These are phyloP conservation scores for Isoetes taiwanensis DNA, from an alignment of 75 land plant genomes.

Conservation along the genomic window DNA sequence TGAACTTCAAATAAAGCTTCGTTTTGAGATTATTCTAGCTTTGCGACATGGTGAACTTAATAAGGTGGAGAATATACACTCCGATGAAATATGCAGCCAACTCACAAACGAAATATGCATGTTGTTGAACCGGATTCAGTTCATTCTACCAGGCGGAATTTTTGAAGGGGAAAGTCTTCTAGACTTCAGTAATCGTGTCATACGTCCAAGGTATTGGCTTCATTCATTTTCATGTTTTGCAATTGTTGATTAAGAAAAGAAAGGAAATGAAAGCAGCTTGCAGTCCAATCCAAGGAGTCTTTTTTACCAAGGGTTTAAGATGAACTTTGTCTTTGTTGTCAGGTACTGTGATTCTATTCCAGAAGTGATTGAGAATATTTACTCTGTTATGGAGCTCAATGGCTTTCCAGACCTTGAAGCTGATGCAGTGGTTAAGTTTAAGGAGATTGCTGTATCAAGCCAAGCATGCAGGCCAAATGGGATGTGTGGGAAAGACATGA, in stretches of 20 bases:
- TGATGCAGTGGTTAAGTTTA: not conserved
- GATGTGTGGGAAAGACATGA: no score
- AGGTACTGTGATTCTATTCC: constrained; percentile 36
- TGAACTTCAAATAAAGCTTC: constrained; percentile 66
- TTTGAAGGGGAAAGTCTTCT: constrained; percentile 46
- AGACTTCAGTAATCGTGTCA: constrained; percentile 45
- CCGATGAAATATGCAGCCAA: constrained; percentile 9
- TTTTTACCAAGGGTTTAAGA: not conserved
- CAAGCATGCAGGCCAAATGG: no score
- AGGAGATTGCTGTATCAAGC: not conserved
- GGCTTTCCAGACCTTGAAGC: constrained; percentile 15
- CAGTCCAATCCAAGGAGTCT: not conserved
- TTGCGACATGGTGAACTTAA: constrained; percentile 18
- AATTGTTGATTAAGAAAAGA: no score
- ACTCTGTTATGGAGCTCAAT: constrained; percentile 45
- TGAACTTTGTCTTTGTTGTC: constrained; percentile 4
- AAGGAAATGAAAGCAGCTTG: not conserved
- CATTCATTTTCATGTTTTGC: no score
- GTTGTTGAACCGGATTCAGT: constrained; percentile 54
- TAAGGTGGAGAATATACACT: constrained; percentile 20
- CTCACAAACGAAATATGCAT: constrained; percentile 59
- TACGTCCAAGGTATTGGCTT: no score
- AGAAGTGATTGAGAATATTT: constrained; percentile 31
- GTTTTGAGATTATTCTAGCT: constrained; percentile 65
- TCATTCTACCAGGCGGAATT: constrained; percentile 56